Base-by-base conservation (phyloP, 129 eudicot genomes). In the Flaveria sonorensis region DNA sequence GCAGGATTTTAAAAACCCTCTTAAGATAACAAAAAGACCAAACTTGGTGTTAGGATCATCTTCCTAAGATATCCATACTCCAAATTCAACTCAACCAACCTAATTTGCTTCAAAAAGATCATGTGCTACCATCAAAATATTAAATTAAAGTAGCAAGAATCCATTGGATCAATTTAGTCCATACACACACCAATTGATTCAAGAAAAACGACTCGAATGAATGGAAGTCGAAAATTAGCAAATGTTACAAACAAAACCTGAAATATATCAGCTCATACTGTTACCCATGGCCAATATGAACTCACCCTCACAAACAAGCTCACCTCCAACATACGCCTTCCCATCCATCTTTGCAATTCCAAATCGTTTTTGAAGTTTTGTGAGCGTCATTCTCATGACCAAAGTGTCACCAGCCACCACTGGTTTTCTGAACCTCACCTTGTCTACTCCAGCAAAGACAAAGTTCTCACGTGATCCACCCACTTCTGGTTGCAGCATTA, bases 291-390 rank as follows among this genome's bases (percentile, higher is more conserved):
- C 97, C 93, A 94, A 87, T 87, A 93, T 84, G 75, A 93, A 93
- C 86, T 93, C 98, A 56, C 98, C 98, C 82, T 93, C 98, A 6
- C 98, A 93, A n/a, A 90, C 98, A 8, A 93, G 85, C 30, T 93
- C 98, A 4, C 92, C n/a, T 18, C 97, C 98, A 26, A 93, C 98
- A 74, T 93, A 93, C 11, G 98, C 97, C 83, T 91, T 94, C 59
- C n/a, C 97, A 40, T 94, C 97, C 98, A 94, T 91, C 80, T 94
- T 91, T 32, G 98, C 96, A 20, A 94, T 89, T 18, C 97, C 98
- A 76, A 94, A 94, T 70, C 96, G 92, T 83, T 87, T 91, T 74
- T 94, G 98, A 79, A 94, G 96, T 77, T 94, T 94, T 66, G 84
- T 65, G 74, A 94, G 96, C 0, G 91, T 94, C 97, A 94, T 94